Conservation (phyloP, 108 stramenopile species). For the Asterionellopsis glacialis region DNA sequence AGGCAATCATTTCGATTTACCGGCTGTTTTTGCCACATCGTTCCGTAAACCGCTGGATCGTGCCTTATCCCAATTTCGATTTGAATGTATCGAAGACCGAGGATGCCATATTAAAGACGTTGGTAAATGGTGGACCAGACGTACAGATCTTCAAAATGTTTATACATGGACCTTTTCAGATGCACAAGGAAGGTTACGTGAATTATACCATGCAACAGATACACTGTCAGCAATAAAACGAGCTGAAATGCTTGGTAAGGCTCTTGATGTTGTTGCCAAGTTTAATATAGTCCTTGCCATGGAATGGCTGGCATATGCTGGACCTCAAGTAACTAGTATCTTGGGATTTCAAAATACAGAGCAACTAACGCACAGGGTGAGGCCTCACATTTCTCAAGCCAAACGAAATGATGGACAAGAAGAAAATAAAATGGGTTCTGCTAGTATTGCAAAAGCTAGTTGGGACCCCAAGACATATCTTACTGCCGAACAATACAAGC, state of each 20-base stretch:
- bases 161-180: constrained; percentile 72
- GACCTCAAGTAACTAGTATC: constrained; percentile 40
- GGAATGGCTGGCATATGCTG: constrained; percentile 83
- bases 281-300: constrained; percentile 73
- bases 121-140: constrained; percentile 58
- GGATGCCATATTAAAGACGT: constrained; percentile 66
- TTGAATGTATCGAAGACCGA: constrained; percentile 80
- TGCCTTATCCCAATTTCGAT: constrained; percentile 81
- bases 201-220: neutral
- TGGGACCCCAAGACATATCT: constrained; percentile 70
- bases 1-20: constrained; percentile 58
- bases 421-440: constrained; percentile 58
- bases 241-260: constrained; percentile 40
- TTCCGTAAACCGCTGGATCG: constrained; percentile 76
- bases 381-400: constrained; percentile 69
- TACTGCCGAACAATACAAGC: constrained; percentile 41
- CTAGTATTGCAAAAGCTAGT: constrained; percentile 64
- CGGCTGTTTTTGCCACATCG: constrained; percentile 73
- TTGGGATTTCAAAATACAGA: constrained; percentile 64
- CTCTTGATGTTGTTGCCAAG: constrained; percentile 59
- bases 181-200: constrained; percentile 9
- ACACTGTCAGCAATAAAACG: constrained; percentile 9
- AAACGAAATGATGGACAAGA: constrained; percentile 75
- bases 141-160: constrained; percentile 67
- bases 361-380: constrained; percentile 56